Base-by-base conservation (phyloP, 768 basidiomycete genomes). In the Tricholoma furcatifolium region DNA sequence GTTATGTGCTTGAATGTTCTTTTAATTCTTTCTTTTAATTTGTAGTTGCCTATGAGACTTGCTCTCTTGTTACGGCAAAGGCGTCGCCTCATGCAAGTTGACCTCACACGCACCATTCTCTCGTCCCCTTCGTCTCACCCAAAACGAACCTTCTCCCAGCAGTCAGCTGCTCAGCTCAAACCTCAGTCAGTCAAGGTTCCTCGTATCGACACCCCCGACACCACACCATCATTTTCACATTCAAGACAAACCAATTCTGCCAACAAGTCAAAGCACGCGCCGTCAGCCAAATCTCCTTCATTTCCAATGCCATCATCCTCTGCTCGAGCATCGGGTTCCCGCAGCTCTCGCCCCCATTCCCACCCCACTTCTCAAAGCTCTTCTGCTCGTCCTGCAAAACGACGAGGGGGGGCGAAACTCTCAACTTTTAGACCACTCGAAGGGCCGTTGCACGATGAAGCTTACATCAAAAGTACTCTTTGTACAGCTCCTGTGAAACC, bases 11-110 rank as follows among this genome's bases (percentile, higher is more conserved):
- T 7, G 27, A 27, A 36, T 17, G 41, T 41, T 8, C 18, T 10
- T 1, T 8, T 7, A 31, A 21, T 12, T 49, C 20, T 21, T 40
- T 24, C 21, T 42, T 51, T 23, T 31, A 14, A 39, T 45, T 17
- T 27, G 58, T 32, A 35, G 31, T 41, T 62, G 57, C 65, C 70
- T 75, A 84, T 84, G 81, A 78, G 75, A 73, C 62, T 78, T 65
- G 76, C 74, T 60, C 69, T 74, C 59, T 50, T 74, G 48, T 66
- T 79, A 56, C 71, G 73, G 60, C 67, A 73, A 51, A 75, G 79
- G 76, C 76, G 70, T 67, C 73, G 78, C 71, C 75, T 81, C 73
- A 84, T 85, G 82, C 79, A 80, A 75, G 62, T 79, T 61, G 76
- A 81, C 68, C 67, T 72, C 23, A 58, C 67, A 24, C 63, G 65